Percentiles rank a stretch among this genome's conserved stretches.
Evolutionary conservation across 2,329 filamentous ascomycete species (phyloP).

Genomic region (Diatrype stigma): DNA sequence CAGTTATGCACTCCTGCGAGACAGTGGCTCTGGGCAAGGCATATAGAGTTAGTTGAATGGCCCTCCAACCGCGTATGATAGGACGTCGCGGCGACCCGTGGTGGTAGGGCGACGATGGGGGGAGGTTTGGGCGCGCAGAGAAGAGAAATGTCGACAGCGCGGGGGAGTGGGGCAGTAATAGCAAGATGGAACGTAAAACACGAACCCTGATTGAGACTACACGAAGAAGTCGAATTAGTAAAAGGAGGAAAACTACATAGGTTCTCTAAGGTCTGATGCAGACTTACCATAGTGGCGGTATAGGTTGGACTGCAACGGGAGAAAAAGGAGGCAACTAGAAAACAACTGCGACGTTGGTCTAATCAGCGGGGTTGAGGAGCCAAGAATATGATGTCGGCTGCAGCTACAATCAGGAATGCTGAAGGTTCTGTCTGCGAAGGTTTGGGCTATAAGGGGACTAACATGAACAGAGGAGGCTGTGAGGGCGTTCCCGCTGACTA

Average conservation of each 20-base stretch:
- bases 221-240: slow-evolving; percentile 15
- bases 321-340: slow-evolving; percentile 16
- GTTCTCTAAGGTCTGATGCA: slow-evolving; percentile 1
- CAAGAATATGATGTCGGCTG: neutral
- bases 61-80: neutral
- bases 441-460: neutral
- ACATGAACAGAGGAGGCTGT: neutral
- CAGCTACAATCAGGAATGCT: too few relatives aligned
- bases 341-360: slow-evolving; percentile 20
- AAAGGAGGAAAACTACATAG: slow-evolving; percentile 1
- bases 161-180: slow-evolving; percentile 7
- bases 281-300: slow-evolving; percentile 27
- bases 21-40: slow-evolving; percentile 59
- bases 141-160: neutral
- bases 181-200: slow-evolving; percentile 24
- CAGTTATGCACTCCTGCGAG: slow-evolving; percentile 63
- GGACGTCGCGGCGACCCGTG: neutral
- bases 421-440: too few relatives aligned
- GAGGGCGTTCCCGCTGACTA: neutral
- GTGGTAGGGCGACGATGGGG: neutral
- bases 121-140: neutral
- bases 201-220: slow-evolving; percentile 67
- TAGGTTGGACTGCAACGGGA: slow-evolving; percentile 9
- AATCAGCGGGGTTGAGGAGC: slow-evolving; percentile 20
- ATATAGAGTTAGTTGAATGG: slow-evolving; percentile 3